Evolutionary conservation across 192 early-diverging fungal species (phyloP).

Genomic region (Coemansia sp.): DNA sequence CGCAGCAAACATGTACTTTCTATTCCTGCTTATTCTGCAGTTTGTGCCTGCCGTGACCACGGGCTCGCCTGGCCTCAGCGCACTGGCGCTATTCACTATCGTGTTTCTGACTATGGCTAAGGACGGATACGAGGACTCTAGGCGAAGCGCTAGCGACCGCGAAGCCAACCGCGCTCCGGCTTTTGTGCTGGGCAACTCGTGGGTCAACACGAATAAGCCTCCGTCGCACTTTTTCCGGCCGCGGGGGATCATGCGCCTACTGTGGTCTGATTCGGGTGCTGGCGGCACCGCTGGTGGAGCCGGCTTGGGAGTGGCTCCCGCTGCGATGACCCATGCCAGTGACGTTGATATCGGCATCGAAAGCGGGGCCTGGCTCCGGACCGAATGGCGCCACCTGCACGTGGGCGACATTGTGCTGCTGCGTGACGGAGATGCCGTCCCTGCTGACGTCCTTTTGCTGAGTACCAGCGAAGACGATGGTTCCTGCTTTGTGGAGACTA

Average conservation of each 20-base stretch:
- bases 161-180: constrained; percentile 71
- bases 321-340: background rate
- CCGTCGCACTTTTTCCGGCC: constrained; percentile 30
- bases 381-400: constrained; percentile 79
- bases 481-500: constrained; percentile 93
- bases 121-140: constrained; percentile 91
- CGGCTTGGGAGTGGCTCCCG: background rate
- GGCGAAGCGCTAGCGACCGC: constrained; percentile 79
- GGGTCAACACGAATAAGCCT: constrained; percentile 65
- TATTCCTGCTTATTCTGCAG: constrained; percentile 85
- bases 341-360: constrained; percentile 20
- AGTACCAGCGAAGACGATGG: constrained; percentile 80
- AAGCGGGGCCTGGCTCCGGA: constrained; percentile 57
- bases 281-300: constrained; percentile 38
- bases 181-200: constrained; percentile 53
- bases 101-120: constrained; percentile 77
- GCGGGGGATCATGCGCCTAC: constrained; percentile 44
- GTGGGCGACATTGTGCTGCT: constrained; percentile 90
- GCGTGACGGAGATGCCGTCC: constrained; percentile 80
- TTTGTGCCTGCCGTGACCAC: constrained; percentile 65
- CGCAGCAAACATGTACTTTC: constrained; percentile 95
- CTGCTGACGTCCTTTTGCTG: constrained; percentile 89
- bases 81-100: constrained; percentile 79
- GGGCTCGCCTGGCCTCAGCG: constrained; percentile 71
- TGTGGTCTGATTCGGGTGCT: constrained; percentile 47